phyloP scores from a whole-genome alignment of 192 early-diverging fungal species.

The Backusella liffmaniae region DNA sequence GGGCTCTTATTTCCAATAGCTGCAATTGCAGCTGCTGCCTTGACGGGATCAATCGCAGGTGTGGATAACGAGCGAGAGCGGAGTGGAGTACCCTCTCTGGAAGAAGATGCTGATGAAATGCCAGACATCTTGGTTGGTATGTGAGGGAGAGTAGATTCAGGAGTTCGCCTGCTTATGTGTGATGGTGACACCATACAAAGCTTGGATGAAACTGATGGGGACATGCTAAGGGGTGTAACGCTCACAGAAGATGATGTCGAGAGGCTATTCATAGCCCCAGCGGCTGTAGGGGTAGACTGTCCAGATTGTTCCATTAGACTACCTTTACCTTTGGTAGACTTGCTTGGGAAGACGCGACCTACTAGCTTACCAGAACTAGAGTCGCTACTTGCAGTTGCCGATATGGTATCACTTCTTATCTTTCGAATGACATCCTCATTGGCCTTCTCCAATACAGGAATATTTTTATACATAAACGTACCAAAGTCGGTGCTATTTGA shows the following conservation, averaged over 20 bases:
- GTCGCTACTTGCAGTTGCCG: constrained; percentile 17
- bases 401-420: constrained; percentile 64
- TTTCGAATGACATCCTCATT: constrained; percentile 85
- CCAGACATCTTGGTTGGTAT: constrained; percentile 15
- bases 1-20: neutral
- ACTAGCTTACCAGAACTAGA: neutral
- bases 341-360: neutral
- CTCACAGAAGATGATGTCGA: neutral
- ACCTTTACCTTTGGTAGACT: neutral
- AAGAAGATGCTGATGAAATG: constrained; percentile 5
- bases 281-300: neutral
- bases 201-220: constrained; percentile 13
- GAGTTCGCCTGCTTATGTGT: neutral
- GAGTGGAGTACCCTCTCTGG: constrained; percentile 8
- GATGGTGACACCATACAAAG: constrained; percentile 9
- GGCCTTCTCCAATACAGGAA: constrained; percentile 85
- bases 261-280: neutral
- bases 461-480: constrained; percentile 88
- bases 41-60: constrained; percentile 6
- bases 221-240: constrained; percentile 9
- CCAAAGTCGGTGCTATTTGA: constrained; percentile 73
- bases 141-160: constrained; percentile 6
- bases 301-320: neutral
- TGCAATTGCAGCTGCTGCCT: neutral
- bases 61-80: constrained; percentile 3